Evolutionary conservation across 2,329 filamentous ascomycete species (phyloP).

Genomic region (Monilinia fructigena): DNA sequence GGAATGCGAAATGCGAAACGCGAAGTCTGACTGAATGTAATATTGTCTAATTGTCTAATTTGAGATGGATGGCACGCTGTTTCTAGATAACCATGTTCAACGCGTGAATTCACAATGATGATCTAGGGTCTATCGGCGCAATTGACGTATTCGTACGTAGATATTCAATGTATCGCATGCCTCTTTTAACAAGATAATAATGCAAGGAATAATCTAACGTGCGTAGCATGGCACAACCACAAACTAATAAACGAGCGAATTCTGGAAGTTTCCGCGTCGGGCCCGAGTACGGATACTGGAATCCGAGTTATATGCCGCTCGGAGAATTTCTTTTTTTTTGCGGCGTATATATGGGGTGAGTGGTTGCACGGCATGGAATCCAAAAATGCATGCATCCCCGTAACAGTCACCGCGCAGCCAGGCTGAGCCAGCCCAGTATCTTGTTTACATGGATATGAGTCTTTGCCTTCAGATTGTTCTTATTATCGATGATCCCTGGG

Average conservation of each 20-base stretch:
- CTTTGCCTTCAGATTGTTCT: background rate
- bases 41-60: background rate
- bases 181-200: no score
- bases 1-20: background rate
- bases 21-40: background rate
- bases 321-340: background rate
- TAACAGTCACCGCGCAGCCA: background rate
- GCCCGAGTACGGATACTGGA: slow-evolving; percentile 16
- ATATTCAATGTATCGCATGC: background rate
- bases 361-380: background rate
- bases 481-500: background rate
- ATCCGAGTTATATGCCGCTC: background rate
- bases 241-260: background rate
- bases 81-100: background rate
- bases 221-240: no score
- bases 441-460: background rate
- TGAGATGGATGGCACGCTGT: background rate
- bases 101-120: background rate
- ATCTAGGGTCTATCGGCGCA: background rate
- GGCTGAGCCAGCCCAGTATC: background rate
- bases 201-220: background rate
- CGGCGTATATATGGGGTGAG: background rate
- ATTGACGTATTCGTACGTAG: background rate
- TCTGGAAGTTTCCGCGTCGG: background rate
- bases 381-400: slow-evolving; percentile 1